Conservation (phyloP, 768 basidiomycete genomes). For the Kwoniella botswanensis region DNA sequence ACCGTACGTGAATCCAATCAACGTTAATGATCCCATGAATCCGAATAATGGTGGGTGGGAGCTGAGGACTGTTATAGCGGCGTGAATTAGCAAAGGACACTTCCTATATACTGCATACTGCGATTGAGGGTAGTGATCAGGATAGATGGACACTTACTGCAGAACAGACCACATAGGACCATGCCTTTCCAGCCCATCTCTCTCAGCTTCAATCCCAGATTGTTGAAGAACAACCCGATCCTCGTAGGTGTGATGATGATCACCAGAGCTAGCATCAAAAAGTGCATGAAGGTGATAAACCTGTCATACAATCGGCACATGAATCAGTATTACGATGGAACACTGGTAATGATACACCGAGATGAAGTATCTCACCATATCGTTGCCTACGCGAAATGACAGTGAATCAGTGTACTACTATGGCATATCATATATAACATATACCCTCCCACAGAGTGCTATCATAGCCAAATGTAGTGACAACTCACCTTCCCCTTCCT, state of each 20-base stretch:
- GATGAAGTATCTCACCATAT: constrained; percentile 19
- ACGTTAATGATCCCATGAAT: constrained; percentile 51
- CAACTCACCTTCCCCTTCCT: constrained; percentile 26
- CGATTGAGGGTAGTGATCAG: no score
- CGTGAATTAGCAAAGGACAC: not conserved
- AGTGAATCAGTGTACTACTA: no score
- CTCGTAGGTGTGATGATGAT: constrained; percentile 54
- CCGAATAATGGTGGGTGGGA: constrained; percentile 58
- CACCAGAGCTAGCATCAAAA: constrained; percentile 43
- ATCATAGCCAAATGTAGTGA: no score
- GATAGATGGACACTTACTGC: constrained; percentile 38
- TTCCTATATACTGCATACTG: no score
- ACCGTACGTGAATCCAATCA: constrained; percentile 57
- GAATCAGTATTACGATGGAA: not conserved
- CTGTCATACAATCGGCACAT: constrained; percentile 18
- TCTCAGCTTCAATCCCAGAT: constrained; percentile 39
- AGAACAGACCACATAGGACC: constrained; percentile 40
- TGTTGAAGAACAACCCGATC: constrained; percentile 50
- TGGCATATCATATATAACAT: no score
- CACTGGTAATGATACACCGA: not conserved
- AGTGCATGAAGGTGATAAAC: constrained; percentile 39
- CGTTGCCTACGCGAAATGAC: constrained; percentile 6
- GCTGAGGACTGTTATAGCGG: constrained; percentile 41
- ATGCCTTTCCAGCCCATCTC: constrained; percentile 47
- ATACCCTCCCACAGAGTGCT: no score